These are phyloP conservation scores for Prunus mira DNA, from an alignment of 306 rosid species.

Conservation along the genomic window DNA sequence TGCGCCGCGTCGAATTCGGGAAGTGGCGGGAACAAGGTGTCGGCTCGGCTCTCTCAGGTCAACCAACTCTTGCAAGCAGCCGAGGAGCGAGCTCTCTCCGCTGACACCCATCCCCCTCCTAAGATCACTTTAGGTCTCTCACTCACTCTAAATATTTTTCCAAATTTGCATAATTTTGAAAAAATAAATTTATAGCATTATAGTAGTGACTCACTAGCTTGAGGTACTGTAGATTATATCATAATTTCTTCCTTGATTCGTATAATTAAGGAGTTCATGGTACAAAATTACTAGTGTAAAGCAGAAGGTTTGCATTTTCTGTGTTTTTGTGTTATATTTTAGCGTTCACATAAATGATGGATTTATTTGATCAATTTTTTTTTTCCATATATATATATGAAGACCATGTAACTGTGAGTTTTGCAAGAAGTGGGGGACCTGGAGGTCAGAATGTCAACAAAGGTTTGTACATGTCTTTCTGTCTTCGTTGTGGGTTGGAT, in stretches of 20 bases:
- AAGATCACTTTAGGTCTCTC: constrained; percentile 64
- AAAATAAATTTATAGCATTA: no score
- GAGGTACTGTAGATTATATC: background rate
- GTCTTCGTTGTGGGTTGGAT: background rate
- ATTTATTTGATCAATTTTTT: background rate
- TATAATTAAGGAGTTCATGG: background rate
- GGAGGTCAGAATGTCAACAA: constrained; percentile 97
- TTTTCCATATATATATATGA: constrained; percentile 1
- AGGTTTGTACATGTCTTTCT: constrained; percentile 40
- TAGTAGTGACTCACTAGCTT: no score
- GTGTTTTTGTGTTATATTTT: background rate
- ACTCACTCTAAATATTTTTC: background rate
- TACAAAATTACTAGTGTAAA: background rate
- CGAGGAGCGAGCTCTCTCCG: constrained; percentile 62
- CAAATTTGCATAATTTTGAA: background rate
- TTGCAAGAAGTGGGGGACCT: constrained; percentile 97
- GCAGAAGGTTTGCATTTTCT: background rate
- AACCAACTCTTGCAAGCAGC: constrained; percentile 76
- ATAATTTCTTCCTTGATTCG: background rate
- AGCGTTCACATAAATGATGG: background rate
- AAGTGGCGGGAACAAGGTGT: constrained; percentile 46
- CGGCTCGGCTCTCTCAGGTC: constrained; percentile 79
- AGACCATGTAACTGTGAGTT: constrained; percentile 77
- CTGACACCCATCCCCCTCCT: constrained; percentile 57
- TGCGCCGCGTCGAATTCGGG: constrained; percentile 49